Evolutionary conservation across 148 eudicot species (phyloP).

Genomic region (Amaranthus palmeri): DNA sequence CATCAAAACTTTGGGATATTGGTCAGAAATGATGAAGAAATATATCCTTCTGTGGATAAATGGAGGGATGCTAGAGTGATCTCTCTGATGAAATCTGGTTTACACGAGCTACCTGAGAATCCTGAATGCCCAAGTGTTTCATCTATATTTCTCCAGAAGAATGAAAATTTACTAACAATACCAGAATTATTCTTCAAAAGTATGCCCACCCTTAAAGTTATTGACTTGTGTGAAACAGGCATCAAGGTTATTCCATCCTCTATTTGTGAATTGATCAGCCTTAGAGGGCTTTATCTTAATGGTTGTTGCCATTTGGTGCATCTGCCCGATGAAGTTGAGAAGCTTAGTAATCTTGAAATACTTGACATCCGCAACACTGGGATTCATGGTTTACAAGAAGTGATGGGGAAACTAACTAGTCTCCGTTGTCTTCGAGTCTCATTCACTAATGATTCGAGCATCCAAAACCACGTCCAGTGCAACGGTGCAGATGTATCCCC

Average conservation of each 20-base stretch:
- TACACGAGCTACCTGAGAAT: conserved; percentile 15
- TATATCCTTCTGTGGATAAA: conserved; percentile 4
- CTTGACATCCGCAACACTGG: conserved; percentile 30
- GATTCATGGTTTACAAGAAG: conserved; percentile 13
- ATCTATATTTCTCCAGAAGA: conserved; percentile 28
- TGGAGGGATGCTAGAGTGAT: conserved; percentile 26
- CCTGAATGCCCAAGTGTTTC: conserved; percentile 21
- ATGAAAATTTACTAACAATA: conserved; percentile 9
- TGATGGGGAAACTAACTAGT: conserved; percentile 8
- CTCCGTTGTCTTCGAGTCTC: conserved; percentile 24
- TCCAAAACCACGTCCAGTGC: conserved; percentile 2
- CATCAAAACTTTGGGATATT: conserved; percentile 7
- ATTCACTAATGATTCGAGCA: conserved; percentile 7
- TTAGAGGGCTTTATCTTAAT: conserved; percentile 25
- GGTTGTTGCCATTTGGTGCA: conserved; percentile 7
- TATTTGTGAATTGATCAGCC: conserved; percentile 14
- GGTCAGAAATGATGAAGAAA: conserved; percentile 14
- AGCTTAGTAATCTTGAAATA: conserved; percentile 22
- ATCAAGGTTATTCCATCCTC: conserved; percentile 20
- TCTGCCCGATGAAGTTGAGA: conserved; percentile 18
- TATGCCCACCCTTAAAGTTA: conserved; percentile 25
- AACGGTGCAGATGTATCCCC: conserved; percentile 8
- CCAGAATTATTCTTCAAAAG: conserved; percentile 19
- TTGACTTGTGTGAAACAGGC: conserved; percentile 23
- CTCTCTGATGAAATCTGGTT: conserved; percentile 19